Percentiles rank a stretch among this genome's conserved stretches.
These are phyloP conservation scores for Blastobotrys ciferrii DNA, from an alignment of 1,139 yeast genomes.

Conservation along the genomic window DNA sequence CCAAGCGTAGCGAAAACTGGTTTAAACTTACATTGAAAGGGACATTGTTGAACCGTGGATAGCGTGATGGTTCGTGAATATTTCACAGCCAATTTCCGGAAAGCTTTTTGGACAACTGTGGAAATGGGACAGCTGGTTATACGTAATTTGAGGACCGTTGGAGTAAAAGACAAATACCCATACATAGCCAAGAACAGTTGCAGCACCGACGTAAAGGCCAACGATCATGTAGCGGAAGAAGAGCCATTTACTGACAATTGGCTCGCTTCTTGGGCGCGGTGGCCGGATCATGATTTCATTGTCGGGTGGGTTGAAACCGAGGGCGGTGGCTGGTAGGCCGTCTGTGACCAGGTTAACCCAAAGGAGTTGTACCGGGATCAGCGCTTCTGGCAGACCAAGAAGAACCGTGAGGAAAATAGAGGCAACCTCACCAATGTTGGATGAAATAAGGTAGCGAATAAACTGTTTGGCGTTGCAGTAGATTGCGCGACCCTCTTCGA, in stretches of 20 bases:
- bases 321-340: constrained; percentile 40
- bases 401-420: constrained; percentile 46
- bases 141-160: constrained; percentile 40
- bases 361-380: constrained; percentile 40
- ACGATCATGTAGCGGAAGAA: constrained; percentile 41
- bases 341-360: constrained; percentile 40
- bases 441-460: constrained; percentile 51
- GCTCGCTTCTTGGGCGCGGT: constrained; percentile 38
- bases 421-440: constrained; percentile 59
- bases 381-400: constrained; percentile 51
- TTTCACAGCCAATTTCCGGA: constrained; percentile 20
- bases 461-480: constrained; percentile 53
- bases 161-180: constrained; percentile 41
- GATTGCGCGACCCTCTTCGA: constrained; percentile 43
- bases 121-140: constrained; percentile 37
- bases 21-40: constrained; percentile 30
- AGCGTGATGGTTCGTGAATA: constrained; percentile 31
- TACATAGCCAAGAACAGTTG: constrained; percentile 44
- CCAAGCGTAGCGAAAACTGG: too few relatives aligned
- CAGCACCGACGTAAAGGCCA: constrained; percentile 42
- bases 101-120: constrained; percentile 37
- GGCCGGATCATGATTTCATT: constrained; percentile 35
- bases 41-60: constrained; percentile 42
- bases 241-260: constrained; percentile 40
- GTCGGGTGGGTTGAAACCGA: constrained; percentile 39